phyloP scores from a whole-genome alignment of 768 basidiomycete species.

The Crassisporium funariophilum region DNA sequence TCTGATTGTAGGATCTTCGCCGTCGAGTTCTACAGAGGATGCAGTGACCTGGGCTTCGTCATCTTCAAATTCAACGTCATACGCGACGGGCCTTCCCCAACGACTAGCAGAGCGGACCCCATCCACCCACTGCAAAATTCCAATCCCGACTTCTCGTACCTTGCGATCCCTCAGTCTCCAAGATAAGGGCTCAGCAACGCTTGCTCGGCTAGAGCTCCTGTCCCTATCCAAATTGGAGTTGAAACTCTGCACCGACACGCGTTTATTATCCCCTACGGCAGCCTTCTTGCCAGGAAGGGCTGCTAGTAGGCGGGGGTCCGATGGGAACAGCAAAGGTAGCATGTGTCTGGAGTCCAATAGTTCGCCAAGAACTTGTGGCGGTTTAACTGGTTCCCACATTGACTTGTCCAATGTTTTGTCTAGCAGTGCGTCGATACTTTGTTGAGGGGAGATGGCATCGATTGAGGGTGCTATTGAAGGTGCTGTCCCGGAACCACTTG shows the following conservation, averaged over 20 bases:
- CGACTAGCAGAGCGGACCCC: slow-evolving; percentile 60
- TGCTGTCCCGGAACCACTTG: slow-evolving; percentile 30
- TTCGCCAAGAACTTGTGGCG: slow-evolving; percentile 87
- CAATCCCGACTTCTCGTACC: slow-evolving; percentile 61
- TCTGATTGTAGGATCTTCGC: slow-evolving; percentile 39
- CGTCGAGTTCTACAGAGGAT: slow-evolving; percentile 31
- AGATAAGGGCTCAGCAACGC: slow-evolving; percentile 41
- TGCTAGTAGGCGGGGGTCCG: slow-evolving; percentile 75
- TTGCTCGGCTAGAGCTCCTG: slow-evolving; percentile 38
- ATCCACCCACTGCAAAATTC: slow-evolving; percentile 71
- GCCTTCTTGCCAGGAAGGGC: slow-evolving; percentile 57
- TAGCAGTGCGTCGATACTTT: slow-evolving; percentile 79
- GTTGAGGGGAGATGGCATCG: slow-evolving; percentile 43
- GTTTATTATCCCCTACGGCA: slow-evolving; percentile 32
- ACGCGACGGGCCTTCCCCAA: slow-evolving; percentile 52
- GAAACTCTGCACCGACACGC: slow-evolving; percentile 18
- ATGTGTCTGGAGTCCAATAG: slow-evolving; percentile 91
- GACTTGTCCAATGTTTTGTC: slow-evolving; percentile 65
- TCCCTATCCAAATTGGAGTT: slow-evolving; percentile 17
- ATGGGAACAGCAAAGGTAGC: slow-evolving; percentile 85
- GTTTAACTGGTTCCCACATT: slow-evolving; percentile 75
- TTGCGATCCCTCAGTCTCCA: slow-evolving; percentile 65
- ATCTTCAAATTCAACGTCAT: slow-evolving; percentile 42
- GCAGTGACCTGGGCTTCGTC: slow-evolving; percentile 29
- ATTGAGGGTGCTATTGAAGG: slow-evolving; percentile 38